A percentile compares a stretch with the other conserved stretches of the same genome.
These are phyloP conservation scores for Tolypocladium guangdongense DNA, from an alignment of 2,329 filamentous ascomycete species.

Conservation along the genomic window DNA sequence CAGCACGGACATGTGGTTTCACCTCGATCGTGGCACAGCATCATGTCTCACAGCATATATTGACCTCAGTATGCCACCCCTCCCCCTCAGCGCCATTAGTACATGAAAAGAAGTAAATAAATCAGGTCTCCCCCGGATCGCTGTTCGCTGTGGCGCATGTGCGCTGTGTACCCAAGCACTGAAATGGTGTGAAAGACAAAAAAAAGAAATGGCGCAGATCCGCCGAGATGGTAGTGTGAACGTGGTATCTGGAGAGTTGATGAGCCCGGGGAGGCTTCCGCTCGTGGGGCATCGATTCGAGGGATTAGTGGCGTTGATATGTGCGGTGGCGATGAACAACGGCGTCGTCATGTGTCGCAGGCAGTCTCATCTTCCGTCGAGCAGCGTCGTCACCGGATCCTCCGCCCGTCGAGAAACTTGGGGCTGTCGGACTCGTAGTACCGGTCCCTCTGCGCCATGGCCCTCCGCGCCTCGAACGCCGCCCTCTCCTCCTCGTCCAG, in stretches of 20 bases:
- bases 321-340: too few species aligned
- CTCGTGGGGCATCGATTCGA: background rate
- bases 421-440: constrained; percentile 42
- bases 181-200: background rate
- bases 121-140: background rate
- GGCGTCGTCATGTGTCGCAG: too few species aligned
- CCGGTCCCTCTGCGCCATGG: constrained; percentile 30
- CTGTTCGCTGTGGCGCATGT: background rate
- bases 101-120: background rate
- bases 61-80: background rate
- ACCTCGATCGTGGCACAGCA: background rate
- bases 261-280: background rate
- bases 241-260: too few species aligned
- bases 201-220: background rate
- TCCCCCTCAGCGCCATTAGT: background rate
- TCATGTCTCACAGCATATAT: background rate
- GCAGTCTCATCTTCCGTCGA: background rate
- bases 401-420: constrained; percentile 45
- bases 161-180: background rate
- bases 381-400: constrained; percentile 22
- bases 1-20: background rate
- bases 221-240: too few species aligned
- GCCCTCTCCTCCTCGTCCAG: constrained; percentile 52
- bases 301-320: background rate
- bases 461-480: constrained; percentile 45